Evolutionary conservation across 768 basidiomycete genomes (phyloP), one percentile per base, ranked within the genome.

Genomic region (Lactarius tabidus): DNA sequence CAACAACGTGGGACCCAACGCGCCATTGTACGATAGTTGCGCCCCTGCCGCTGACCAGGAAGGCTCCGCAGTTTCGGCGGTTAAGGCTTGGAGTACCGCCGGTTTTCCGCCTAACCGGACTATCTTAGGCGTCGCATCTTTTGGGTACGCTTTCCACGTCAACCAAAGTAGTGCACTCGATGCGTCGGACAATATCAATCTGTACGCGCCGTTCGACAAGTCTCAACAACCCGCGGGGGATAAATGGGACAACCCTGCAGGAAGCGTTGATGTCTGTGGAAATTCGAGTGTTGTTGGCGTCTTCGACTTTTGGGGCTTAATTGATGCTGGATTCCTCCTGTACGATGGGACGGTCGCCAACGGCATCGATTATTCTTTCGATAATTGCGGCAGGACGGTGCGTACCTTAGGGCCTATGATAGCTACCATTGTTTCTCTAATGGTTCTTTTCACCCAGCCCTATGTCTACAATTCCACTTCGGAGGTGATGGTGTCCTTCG

Each of bases 91-190:
- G 69, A 39, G 28, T 8, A 20, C 14, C 10, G 69, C 69, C 8
- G 64, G 64, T 14, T 65, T 70, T n/a, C 69, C 67, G 1, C 0
- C 10, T 15, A 26, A 81, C 59, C 77, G 90, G 77, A 87, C 96
- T 63, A 84, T 93, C 33, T 84, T 98, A 8, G 95, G 94, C 60
- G 86, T 96, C 0, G 85, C 94, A 15, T 78, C 88, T 20, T 96
- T 93, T 75, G 92, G 91, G 0, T 93, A 93, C 76, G 85, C 91
- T 26, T 95, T 79, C 79, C 26, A 68, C 14, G 79, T 83, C 43
- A 71, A 79, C 9, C 54, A 72, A 5, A 69, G 64, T 23, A 68
- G 76, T 39, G 84, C 84, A 0, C 70, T 81, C 64, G 64, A 72
- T 60, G 59, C 69, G 18, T 61, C 55, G 10, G 77, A 71, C 12